A percentile compares a stretch with the other conserved stretches of the same genome.
Evolutionary conservation across 2,329 filamentous ascomycete species (phyloP).

Genomic region (Alternaria ventricosa): DNA sequence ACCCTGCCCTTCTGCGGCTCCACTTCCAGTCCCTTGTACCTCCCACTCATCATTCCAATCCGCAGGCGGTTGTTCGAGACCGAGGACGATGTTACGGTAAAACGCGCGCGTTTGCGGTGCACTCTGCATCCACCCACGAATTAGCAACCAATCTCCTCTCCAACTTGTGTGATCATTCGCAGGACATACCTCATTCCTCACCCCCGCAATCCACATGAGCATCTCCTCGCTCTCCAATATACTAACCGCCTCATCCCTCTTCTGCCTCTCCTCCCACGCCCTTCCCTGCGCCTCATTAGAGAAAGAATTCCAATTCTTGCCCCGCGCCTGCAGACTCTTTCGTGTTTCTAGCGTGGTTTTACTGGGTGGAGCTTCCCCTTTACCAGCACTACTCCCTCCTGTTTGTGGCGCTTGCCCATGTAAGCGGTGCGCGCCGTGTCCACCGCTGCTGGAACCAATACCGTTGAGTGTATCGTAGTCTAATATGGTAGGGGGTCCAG

Average conservation of each 20-base stretch:
- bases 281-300: background rate
- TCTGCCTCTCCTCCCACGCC: slow-evolving; percentile 28
- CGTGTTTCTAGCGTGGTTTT: slow-evolving; percentile 27
- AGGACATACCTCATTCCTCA: slow-evolving; percentile 42
- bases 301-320: slow-evolving; percentile 6
- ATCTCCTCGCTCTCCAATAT: slow-evolving; percentile 47
- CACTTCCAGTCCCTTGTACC: slow-evolving; percentile 26
- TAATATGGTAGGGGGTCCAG: background rate
- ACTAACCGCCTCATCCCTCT: slow-evolving; percentile 36
- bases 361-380: background rate
- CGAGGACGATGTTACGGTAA: slow-evolving; percentile 38
- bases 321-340: slow-evolving; percentile 36
- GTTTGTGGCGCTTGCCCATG: background rate
- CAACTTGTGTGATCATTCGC: background rate
- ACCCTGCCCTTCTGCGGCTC: background rate
- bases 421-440: background rate
- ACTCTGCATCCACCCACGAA: slow-evolving; percentile 23
- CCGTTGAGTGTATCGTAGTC: background rate
- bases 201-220: slow-evolving; percentile 44
- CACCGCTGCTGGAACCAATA: background rate
- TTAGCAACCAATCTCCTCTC: background rate
- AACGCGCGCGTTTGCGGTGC: slow-evolving; percentile 38
- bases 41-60: slow-evolving; percentile 27
- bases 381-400: background rate
- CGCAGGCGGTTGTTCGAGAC: background rate